Percentiles rank a stretch among this genome's conserved stretches.
Evolutionary conservation across 2,329 filamentous ascomycete genomes (phyloP).

Genomic region (Monosporascus cannonballus): DNA sequence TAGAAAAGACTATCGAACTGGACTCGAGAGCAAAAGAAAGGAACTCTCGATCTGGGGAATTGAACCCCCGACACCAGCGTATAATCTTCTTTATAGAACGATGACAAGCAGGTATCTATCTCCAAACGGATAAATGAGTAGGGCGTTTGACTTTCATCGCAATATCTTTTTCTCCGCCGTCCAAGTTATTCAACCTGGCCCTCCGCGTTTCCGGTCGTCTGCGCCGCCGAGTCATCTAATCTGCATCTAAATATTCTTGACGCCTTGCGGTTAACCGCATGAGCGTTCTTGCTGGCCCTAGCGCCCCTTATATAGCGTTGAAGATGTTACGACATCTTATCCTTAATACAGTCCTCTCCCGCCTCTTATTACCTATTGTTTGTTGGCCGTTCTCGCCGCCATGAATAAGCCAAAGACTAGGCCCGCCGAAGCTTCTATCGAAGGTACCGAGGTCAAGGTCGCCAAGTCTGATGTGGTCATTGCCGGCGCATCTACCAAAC

Average conservation of each 20-base stretch:
- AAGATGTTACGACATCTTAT: not conserved
- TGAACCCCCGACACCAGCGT: slow-evolving; percentile 27
- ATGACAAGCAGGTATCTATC: not conserved
- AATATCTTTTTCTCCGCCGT: not conserved
- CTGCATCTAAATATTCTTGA: not conserved
- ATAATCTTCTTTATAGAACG: not conserved
- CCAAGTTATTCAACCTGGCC: not conserved
- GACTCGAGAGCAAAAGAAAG: too few species aligned
- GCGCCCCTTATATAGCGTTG: not conserved
- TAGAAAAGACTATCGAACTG: too few species aligned
- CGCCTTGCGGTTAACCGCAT: too few species aligned
- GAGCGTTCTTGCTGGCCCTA: too few species aligned
- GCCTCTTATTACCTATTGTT: too few species aligned
- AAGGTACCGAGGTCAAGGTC: not conserved
- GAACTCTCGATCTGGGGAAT: slow-evolving; percentile 26
- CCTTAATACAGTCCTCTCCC: too few species aligned
- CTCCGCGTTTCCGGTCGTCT: not conserved
- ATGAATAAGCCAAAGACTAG: slow-evolving; percentile 34
- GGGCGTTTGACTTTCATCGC: too few species aligned
- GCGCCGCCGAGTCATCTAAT: not conserved
- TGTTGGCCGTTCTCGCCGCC: slow-evolving; percentile 3
- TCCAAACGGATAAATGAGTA: too few species aligned
- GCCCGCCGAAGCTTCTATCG: slow-evolving; percentile 28
- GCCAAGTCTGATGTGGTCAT: slow-evolving; percentile 10
- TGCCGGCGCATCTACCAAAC: slow-evolving; percentile 17